A percentile compares a stretch with the other conserved stretches of the same genome.
These are phyloP conservation scores for Venturia nashicola DNA, from an alignment of 2,329 filamentous ascomycete genomes.

Conservation along the genomic window DNA sequence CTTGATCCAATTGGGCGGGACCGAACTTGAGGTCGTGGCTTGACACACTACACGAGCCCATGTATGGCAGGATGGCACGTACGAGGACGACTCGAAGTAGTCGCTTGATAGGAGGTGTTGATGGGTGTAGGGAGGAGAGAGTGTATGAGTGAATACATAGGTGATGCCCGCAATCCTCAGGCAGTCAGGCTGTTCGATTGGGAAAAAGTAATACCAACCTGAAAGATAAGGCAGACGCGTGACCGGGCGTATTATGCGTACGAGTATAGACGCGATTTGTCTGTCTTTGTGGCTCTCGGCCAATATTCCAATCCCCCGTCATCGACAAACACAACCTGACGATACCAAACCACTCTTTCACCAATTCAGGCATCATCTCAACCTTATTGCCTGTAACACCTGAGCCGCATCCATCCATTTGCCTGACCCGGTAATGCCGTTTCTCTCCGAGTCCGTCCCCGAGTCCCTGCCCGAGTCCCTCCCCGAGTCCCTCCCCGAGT, in stretches of 20 bases:
- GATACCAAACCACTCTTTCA: neutral
- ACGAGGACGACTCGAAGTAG: no score
- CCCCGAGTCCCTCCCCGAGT: no score
- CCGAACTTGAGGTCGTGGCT: neutral
- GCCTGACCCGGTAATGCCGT: neutral
- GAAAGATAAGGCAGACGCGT: neutral
- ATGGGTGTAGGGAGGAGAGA: no score
- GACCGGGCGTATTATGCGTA: neutral
- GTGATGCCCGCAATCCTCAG: no score
- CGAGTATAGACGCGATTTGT: no score
- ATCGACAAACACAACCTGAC: neutral
- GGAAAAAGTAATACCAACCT: no score
- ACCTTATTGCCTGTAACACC: slow-evolving; percentile 1
- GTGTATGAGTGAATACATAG: no score
- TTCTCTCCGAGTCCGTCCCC: neutral
- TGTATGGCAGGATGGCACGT: neutral
- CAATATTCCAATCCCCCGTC: neutral
- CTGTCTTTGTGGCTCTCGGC: no score
- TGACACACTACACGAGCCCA: no score
- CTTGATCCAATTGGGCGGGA: neutral
- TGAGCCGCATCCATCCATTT: neutral
- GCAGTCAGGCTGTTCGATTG: no score
- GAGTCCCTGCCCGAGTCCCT: no score
- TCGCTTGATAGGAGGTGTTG: no score
- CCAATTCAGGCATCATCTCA: neutral